A percentile compares a stretch with the other conserved stretches of the same genome.
phyloP scores from a whole-genome alignment of 192 early-diverging fungal species.

The Backusella mclennaniae region DNA sequence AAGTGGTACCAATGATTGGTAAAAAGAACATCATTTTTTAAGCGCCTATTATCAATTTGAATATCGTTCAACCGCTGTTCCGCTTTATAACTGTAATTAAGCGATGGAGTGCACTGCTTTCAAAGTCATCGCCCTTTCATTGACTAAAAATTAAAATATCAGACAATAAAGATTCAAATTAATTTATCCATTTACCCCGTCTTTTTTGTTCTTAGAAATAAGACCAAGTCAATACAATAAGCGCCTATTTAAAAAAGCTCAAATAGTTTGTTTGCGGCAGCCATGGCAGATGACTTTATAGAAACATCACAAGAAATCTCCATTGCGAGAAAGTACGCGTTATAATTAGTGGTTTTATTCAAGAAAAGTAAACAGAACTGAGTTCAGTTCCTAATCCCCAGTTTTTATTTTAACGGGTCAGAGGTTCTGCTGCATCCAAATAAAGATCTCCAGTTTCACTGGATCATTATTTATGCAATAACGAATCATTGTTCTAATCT shows the following conservation, averaged over 20 bases:
- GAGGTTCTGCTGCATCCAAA: constrained; percentile 19
- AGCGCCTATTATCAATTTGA: constrained; percentile 8
- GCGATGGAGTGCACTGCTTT: not conserved
- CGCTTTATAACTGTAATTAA: constrained; percentile 17
- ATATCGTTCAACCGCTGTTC: constrained; percentile 14
- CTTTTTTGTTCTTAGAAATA: constrained; percentile 7
- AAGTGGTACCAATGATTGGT: constrained; percentile 11
- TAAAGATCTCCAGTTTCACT: constrained; percentile 29
- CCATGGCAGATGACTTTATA: not conserved
- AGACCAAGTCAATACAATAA: not conserved
- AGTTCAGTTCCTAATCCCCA: constrained; percentile 21
- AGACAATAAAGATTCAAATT: not conserved
- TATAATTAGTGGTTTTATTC: not conserved
- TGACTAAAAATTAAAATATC: constrained; percentile 16
- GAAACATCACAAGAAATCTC: not conserved
- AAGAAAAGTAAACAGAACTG: not conserved
- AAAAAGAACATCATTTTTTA: not conserved
- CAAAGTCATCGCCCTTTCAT: constrained; percentile 3
- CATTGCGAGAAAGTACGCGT: not conserved
- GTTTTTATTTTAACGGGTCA: constrained; percentile 22
- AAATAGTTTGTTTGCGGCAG: not conserved
- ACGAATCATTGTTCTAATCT: not conserved
- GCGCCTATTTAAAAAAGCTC: constrained; percentile 6
- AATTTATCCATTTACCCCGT: not conserved
- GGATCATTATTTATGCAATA: constrained; percentile 19